Percentiles rank a stretch among this genome's conserved stretches.
Evolutionary conservation across 371 early-diverging fungal genomes (phyloP).

Genomic region (Batkoa obscura): DNA sequence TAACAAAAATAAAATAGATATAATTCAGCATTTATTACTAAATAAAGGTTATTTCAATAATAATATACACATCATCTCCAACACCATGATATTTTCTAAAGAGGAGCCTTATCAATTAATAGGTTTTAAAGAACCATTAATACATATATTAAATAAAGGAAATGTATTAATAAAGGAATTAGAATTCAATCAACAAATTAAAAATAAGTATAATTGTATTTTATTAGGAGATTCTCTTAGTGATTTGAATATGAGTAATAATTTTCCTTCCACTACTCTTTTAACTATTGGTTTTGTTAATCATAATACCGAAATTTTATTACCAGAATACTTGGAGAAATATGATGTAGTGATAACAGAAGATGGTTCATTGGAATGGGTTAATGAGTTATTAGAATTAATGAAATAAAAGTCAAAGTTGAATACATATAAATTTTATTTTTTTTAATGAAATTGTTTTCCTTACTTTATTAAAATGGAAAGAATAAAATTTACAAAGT

Average conservation of each 20-base stretch:
- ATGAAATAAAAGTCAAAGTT: too few relatives aligned
- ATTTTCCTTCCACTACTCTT: conserved; percentile 26
- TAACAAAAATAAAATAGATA: conserved; percentile 22
- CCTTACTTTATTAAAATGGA: too few relatives aligned
- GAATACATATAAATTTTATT: too few relatives aligned
- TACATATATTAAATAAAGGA: conserved; percentile 61
- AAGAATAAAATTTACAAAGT: too few relatives aligned
- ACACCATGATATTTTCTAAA: conserved; percentile 40
- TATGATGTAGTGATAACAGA: conserved; percentile 51
- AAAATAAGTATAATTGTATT: conserved; percentile 29
- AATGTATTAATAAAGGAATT: conserved; percentile 30
- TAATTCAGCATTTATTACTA: conserved; percentile 35
- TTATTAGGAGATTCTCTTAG: conserved; percentile 54
- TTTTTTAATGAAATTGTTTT: too few relatives aligned
- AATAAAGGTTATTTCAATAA: conserved; percentile 16
- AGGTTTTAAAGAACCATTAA: conserved; percentile 38
- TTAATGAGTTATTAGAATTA: conserved; percentile 11
- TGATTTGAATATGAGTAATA: conserved; percentile 50
- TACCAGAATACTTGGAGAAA: conserved; percentile 25
- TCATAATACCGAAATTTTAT: conserved; percentile 27
- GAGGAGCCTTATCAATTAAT: conserved; percentile 20
- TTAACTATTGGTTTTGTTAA: conserved; percentile 53
- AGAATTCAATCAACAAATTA: conserved; percentile 17
- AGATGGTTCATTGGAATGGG: conserved; percentile 31
- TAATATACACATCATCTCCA: conserved; percentile 53